These are phyloP conservation scores for Verticillium tricorpus DNA, from an alignment of 2,329 filamentous ascomycete genomes.

Conservation along the genomic window DNA sequence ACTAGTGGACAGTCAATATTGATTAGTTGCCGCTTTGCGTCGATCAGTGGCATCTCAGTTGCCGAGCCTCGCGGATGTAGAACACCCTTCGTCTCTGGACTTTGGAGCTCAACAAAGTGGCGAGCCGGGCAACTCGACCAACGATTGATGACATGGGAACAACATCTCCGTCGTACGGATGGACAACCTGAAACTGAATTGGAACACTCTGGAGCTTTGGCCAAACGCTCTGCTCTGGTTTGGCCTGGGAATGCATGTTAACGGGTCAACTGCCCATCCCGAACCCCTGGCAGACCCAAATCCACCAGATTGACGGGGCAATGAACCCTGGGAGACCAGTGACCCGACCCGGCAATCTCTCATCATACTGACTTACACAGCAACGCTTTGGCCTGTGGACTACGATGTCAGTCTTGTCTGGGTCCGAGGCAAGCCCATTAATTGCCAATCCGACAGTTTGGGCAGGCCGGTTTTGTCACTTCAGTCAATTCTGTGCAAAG, in stretches of 20 bases:
- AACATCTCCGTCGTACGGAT: not conserved
- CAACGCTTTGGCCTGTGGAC: not conserved
- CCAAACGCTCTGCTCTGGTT: not conserved
- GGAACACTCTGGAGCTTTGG: not conserved
- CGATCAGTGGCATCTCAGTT: not conserved
- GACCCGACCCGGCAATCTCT: not conserved
- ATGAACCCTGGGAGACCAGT: not conserved
- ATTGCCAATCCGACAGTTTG: too few species aligned
- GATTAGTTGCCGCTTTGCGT: not conserved
- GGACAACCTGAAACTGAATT: not conserved
- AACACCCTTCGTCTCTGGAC: not conserved
- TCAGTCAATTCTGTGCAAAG: not conserved
- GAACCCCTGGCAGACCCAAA: not conserved
- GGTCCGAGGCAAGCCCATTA: too few species aligned
- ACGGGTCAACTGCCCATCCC: not conserved
- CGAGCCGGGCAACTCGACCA: not conserved
- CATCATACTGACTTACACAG: not conserved
- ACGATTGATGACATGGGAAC: not conserved
- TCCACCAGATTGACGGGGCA: not conserved
- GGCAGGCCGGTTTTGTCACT: too few species aligned
- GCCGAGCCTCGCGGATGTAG: not conserved
- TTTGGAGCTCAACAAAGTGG: not conserved
- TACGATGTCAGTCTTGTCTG: not conserved
- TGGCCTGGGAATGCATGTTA: not conserved
- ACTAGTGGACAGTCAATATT: too few species aligned